Base-by-base conservation (phyloP, 208 protist genomes). In the Paratrypanosoma confusum region DNA sequence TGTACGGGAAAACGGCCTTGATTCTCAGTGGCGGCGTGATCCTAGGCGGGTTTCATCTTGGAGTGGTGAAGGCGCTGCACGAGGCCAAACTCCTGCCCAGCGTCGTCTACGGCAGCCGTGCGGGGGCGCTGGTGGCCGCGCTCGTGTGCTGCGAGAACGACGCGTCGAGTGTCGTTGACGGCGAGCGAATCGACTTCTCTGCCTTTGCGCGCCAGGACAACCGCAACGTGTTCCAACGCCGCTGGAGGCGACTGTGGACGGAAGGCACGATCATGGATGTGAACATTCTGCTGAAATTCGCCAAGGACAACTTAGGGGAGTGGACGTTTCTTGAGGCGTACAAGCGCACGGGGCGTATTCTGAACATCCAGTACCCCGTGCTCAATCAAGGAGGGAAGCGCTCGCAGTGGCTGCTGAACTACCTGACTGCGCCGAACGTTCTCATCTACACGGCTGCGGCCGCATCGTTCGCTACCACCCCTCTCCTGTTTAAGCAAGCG, bases 291-390 rank as follows among this genome's bases (percentile, higher is more conserved):
- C 44, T 63, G 14, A 27, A 67, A 3, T 86, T 87, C 54, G 24
- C 67, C 26, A 56, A 64, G 25, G 40, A 51, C 20, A 70, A 53
- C 32, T 48, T 84, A 10, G 85, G 81, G 1, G 76, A 91, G 11
- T 44, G 85, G 3, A 91, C 81, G 5, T 91, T 93, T 56, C 38
- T 57, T 31, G 81, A 93, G 41, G 81, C 81, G 5, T 93, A 84
- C 45, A 37, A 70, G 26, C 43, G 39, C 22, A 91, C 82, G 3
- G 74, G 79, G 11, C 63, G 71, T 13, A 58, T 85, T 16, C 48
- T 93, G 36, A 90, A 93, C 58, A 84, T 93, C 26, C 67, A 66
- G 7, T 82, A 71, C 40, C 38, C 41, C 14, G 32, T 58, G 5
- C 45, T 51, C n/a, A 29, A 26, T 21, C 5, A 17, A 8, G 27